Base-by-base conservation (phyloP, 257 asterid genomes). In the Pogostemon cablin region DNA sequence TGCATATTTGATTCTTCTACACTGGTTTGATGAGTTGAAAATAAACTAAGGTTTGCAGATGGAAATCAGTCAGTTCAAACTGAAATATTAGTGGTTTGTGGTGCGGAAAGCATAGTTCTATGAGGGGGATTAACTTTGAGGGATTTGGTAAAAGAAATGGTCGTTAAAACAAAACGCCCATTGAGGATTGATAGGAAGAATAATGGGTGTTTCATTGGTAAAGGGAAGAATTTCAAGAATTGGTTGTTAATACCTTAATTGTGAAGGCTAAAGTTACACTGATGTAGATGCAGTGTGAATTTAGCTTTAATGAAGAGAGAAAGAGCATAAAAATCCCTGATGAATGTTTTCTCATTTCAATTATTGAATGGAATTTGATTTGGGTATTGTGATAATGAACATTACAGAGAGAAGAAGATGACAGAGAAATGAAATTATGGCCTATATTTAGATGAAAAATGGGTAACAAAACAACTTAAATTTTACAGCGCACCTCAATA, bases 171-270 rank as follows among this genome's bases (percentile, higher is more conserved):
- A 77, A 77, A 82, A 75, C 89, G 96, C 69, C 98, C 99, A 0
- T 79, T 91, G 84, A 86, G 82, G 80, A 81, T 89, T 50, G 95
- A 91, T 68, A 77, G 96, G 83, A 87, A 82, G 75, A 91, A 86
- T 46, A 37, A 71, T 49, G 98, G 98, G 54, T 91, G 96, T 83
- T 91, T 89, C 54, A 77, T 84, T 76, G 85, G 73, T 60, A 93
- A 87, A 82, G 98, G 99, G 35, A 89, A 78, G 39, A 47, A 15
- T 66, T 77, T 93, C 68, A 85, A 77, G 82, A 87, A 86, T 37
- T 91, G 98, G 96, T 57, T 90, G 71, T 73, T 15, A 15, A 0
- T 15, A 15, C 17, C 17, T 15, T 15, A 15, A 15, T 0, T 15
- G 17, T 15, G 17, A 15, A 15, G 17, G 17, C 17, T 15, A 15